Conservation (phyloP, 2,329 filamentous ascomycete species). For the Chaetomiaceae sp. region DNA sequence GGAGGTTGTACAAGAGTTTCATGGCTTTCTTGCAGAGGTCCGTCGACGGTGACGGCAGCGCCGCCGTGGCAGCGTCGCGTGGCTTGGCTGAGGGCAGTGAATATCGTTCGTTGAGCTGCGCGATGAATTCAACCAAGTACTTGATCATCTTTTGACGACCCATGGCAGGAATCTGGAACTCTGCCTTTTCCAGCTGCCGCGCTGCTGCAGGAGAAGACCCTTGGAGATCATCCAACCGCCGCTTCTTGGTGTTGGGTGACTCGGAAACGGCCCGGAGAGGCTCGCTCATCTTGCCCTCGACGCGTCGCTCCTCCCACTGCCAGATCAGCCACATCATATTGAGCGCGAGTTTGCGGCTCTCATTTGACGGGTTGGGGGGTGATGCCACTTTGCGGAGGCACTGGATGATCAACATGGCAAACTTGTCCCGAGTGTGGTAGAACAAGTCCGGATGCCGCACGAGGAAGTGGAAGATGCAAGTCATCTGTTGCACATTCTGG, state of each 20-base stretch:
- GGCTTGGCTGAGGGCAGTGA: slow-evolving; percentile 66
- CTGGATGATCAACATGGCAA: slow-evolving; percentile 81
- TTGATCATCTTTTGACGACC: slow-evolving; percentile 81
- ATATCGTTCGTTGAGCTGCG: slow-evolving; percentile 80
- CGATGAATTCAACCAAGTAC: slow-evolving; percentile 93
- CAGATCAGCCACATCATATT: slow-evolving; percentile 88
- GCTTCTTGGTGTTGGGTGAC: slow-evolving; percentile 70
- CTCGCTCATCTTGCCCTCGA: slow-evolving; percentile 51
- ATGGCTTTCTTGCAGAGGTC: slow-evolving; percentile 87
- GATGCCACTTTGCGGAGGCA: slow-evolving; percentile 83
- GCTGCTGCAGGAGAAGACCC: slow-evolving; percentile 50
- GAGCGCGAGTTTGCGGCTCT: slow-evolving; percentile 85
- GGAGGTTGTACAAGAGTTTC: slow-evolving; percentile 72
- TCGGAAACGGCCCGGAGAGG: slow-evolving; percentile 48
- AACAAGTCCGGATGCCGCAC: slow-evolving; percentile 90
- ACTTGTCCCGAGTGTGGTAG: slow-evolving; percentile 90
- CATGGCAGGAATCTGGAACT: slow-evolving; percentile 62
- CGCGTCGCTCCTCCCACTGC: slow-evolving; percentile 83
- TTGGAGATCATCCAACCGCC: slow-evolving; percentile 61
- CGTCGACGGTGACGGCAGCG: slow-evolving; percentile 51
- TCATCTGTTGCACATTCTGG: slow-evolving; percentile 91
- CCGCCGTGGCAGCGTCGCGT: slow-evolving; percentile 45
- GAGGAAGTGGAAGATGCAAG: slow-evolving; percentile 94
- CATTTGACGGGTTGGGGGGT: slow-evolving; percentile 77
- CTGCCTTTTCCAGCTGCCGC: slow-evolving; percentile 49